Evolutionary conservation across 371 early-diverging fungal genomes (phyloP), one percentile per base, ranked within the genome.

Genomic region (Blakeslea trispora): DNA sequence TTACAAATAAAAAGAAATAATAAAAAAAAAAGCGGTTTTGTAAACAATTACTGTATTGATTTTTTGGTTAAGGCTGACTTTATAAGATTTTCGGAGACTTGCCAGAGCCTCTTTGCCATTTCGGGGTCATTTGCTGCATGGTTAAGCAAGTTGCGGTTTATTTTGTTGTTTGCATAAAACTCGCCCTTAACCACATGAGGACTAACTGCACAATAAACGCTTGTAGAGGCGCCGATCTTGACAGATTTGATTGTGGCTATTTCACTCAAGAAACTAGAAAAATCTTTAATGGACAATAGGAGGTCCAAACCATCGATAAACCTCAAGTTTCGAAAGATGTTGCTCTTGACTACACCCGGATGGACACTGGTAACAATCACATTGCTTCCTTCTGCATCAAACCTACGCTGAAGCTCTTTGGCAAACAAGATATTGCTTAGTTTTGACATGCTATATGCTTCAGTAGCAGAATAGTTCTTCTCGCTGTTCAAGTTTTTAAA

Each of bases 341-440:
- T 44, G 0, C 50, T 17, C 6, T 24, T 9, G n/a, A 49, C 43
- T 6, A n/a, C 5, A 1, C 57, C 57, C 5, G 57, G 57, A 23
- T 57, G 50, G 22, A 50, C 19, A 50, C 50, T 50, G 0, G 21
- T 32, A 2, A 50, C 50, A 22, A 41, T 50, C 5, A 57, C 11
- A 35, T 57, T 50, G 1, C 22, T 43, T 2, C 37, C 50, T 34
- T 50, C 34, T 11, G 34, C 37, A 44, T 57, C 57, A 5, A 84
- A 57, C 18, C 72, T 71, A 50, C 76, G 69, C 8, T 74, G 71
- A 18, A 91, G 65, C 9, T 73, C 78, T 11, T 61, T 73, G 5
- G 84, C 63, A 68, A 84, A 86, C 13, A 85, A 63, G 23, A 87
- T 51, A 61, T 90, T 41, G 8, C 21, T 35, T 28, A 63, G 44